Conservation (phyloP, 2,329 filamentous ascomycete species). For the Aspergillus flavus region DNA sequence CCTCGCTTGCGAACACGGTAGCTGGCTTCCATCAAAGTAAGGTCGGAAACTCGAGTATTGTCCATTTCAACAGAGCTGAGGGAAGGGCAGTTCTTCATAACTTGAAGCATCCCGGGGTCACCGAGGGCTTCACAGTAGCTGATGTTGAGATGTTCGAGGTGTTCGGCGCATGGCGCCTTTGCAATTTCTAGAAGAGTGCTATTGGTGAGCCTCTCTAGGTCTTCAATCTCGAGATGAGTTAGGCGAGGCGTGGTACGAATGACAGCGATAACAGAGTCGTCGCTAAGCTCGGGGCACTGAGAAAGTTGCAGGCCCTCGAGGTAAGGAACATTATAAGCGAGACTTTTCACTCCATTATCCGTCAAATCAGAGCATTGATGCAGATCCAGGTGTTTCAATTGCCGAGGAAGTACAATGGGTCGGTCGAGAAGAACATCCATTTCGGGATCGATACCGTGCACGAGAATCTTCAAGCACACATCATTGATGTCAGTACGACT, state of each 20-base stretch:
- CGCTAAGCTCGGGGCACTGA: slow-evolving; percentile 73
- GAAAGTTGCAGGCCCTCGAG: slow-evolving; percentile 83
- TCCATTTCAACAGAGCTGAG: slow-evolving; percentile 81
- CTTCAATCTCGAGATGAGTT: slow-evolving; percentile 87
- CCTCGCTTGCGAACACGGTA: slow-evolving; percentile 72
- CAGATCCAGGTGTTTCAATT: slow-evolving; percentile 80
- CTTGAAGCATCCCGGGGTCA: slow-evolving; percentile 79
- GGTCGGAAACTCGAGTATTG: slow-evolving; percentile 87
- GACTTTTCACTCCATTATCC: slow-evolving; percentile 67
- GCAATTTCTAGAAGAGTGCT: slow-evolving; percentile 72
- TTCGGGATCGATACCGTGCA: slow-evolving; percentile 75
- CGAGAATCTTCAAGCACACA: slow-evolving; percentile 69
- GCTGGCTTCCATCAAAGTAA: slow-evolving; percentile 82
- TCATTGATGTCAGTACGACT: slow-evolving; percentile 78
- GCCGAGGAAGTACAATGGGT: slow-evolving; percentile 74
- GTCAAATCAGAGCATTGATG: slow-evolving; percentile 77
- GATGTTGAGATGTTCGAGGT: slow-evolving; percentile 78
- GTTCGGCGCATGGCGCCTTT: slow-evolving; percentile 71
- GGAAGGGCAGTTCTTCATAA: slow-evolving; percentile 73
- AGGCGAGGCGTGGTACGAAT: slow-evolving; percentile 75
- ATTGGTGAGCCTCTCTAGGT: slow-evolving; percentile 78
- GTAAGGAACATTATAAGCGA: slow-evolving; percentile 75
- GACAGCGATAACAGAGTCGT: slow-evolving; percentile 71
- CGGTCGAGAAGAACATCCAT: slow-evolving; percentile 78
- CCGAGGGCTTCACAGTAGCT: slow-evolving; percentile 87